A percentile compares a stretch with the other conserved stretches of the same genome.
phyloP scores from a whole-genome alignment of 352 stramenopile species.

The Pilasporangium apinafurcum region DNA sequence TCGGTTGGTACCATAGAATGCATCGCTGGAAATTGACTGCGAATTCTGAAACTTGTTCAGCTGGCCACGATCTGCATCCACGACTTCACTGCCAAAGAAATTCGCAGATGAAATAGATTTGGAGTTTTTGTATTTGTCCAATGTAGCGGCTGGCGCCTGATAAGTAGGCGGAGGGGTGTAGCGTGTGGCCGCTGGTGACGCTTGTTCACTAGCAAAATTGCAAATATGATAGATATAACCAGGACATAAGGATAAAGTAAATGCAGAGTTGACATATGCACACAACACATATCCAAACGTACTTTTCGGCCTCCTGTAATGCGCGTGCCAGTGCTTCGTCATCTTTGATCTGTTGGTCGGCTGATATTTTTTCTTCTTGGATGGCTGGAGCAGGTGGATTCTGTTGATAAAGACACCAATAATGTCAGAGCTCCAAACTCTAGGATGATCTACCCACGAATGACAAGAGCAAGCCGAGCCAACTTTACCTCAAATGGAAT shows the following conservation, averaged over 20 bases:
- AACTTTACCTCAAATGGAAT: constrained; percentile 73
- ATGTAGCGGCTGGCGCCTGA: constrained; percentile 31
- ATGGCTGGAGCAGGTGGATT: constrained; percentile 49
- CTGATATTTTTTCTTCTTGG: constrained; percentile 60
- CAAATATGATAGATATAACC: too few species aligned
- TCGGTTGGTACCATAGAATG: constrained; percentile 69
- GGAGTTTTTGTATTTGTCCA: constrained; percentile 91
- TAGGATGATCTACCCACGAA: neutral
- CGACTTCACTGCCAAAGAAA: constrained; percentile 74
- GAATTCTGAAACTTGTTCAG: constrained; percentile 74
- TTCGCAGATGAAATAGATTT: constrained; percentile 90
- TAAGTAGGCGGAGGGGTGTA: constrained; percentile 12
- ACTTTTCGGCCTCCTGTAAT: constrained; percentile 78
- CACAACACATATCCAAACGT: constrained; percentile 6
- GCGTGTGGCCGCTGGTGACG: too few species aligned
- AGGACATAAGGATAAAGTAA: too few species aligned
- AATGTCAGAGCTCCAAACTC: neutral
- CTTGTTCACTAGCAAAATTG: too few species aligned
- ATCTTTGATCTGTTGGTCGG: constrained; percentile 84
- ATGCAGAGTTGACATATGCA: constrained; percentile 22
- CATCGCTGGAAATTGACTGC: constrained; percentile 84
- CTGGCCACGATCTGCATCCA: constrained; percentile 48
- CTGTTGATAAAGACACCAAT: constrained; percentile 13
- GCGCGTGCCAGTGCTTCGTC: constrained; percentile 79
- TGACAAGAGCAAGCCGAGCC: neutral